These are phyloP conservation scores for Setaria italica DNA, from an alignment of 202 grass and related monocot genomes.

Conservation along the genomic window DNA sequence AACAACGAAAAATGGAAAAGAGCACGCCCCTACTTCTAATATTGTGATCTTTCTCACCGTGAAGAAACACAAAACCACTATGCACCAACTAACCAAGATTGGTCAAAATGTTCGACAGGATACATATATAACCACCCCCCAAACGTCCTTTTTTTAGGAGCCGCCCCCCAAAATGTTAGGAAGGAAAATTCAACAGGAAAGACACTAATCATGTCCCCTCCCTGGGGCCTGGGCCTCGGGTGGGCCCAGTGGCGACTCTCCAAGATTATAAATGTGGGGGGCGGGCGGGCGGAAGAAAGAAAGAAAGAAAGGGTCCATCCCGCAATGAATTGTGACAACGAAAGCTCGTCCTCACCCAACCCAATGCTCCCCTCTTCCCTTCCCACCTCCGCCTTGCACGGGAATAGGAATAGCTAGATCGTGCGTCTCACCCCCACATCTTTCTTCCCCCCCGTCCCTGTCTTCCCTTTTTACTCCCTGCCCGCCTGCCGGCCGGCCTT, in stretches of 20 bases:
- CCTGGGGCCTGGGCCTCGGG: neutral
- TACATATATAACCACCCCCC: too few species aligned
- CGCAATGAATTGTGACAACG: conserved; percentile 35
- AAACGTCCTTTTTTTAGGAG: too few species aligned
- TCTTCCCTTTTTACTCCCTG: neutral
- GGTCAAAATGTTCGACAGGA: too few species aligned
- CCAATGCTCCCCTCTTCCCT: neutral
- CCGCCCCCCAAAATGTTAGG: neutral
- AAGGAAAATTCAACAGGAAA: neutral
- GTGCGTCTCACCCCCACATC: neutral
- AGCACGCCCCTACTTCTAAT: too few species aligned
- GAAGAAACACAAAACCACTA: too few species aligned
- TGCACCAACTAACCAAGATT: too few species aligned
- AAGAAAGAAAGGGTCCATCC: neutral
- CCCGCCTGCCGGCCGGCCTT: neutral
- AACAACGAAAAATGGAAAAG: too few species aligned
- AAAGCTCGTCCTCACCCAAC: conserved; percentile 34
- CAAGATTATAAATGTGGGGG: conserved; percentile 2
- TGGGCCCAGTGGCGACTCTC: neutral
- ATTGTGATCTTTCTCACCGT: too few species aligned
- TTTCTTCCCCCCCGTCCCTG: neutral
- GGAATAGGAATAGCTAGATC: too few species aligned
- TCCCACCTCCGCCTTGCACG: neutral
- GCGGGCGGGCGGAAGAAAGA: neutral
- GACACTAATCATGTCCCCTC: neutral